These are phyloP conservation scores for Ophiosphaerella herpotricha DNA, from an alignment of 2,329 filamentous ascomycete species.

Conservation along the genomic window DNA sequence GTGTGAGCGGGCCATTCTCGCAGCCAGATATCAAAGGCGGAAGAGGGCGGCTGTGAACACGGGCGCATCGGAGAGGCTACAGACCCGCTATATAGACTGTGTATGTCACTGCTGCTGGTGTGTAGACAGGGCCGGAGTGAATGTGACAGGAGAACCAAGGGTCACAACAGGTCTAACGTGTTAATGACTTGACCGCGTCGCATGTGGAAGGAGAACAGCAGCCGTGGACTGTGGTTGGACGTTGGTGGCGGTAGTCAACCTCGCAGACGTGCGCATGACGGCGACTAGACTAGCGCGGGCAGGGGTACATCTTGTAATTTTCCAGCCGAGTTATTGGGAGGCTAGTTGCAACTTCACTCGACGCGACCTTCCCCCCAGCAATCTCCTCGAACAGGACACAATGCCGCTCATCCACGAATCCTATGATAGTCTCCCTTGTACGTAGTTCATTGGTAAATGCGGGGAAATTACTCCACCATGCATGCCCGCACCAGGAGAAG, in stretches of 20 bases:
- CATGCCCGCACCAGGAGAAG: slow-evolving; percentile 57
- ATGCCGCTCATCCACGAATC: slow-evolving; percentile 72
- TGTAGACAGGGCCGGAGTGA: background rate
- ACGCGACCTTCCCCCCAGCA: slow-evolving; percentile 8
- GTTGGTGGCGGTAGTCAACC: background rate
- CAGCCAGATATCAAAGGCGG: slow-evolving; percentile 20
- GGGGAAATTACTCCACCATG: slow-evolving; percentile 66
- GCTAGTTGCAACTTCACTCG: slow-evolving; percentile 10
- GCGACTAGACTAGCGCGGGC: background rate
- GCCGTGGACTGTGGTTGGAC: background rate
- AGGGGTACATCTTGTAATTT: slow-evolving; percentile 16
- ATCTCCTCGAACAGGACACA: slow-evolving; percentile 23
- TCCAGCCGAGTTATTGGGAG: slow-evolving; percentile 5
- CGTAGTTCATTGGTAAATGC: slow-evolving; percentile 31
- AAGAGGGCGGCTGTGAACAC: slow-evolving; percentile 16
- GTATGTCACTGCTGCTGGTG: background rate
- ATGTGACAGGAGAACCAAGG: background rate
- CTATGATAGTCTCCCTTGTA: slow-evolving; percentile 83
- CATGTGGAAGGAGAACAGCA: slow-evolving; percentile 4
- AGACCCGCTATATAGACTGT: background rate
- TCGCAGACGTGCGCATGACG: slow-evolving; percentile 16
- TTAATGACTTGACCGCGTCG: background rate
- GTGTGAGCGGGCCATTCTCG: slow-evolving; percentile 47
- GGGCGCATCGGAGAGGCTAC: slow-evolving; percentile 10
- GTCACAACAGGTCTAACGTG: background rate